phyloP scores from a whole-genome alignment of 1,284 basidiomycete species.

The Apiotrichum gracile region DNA sequence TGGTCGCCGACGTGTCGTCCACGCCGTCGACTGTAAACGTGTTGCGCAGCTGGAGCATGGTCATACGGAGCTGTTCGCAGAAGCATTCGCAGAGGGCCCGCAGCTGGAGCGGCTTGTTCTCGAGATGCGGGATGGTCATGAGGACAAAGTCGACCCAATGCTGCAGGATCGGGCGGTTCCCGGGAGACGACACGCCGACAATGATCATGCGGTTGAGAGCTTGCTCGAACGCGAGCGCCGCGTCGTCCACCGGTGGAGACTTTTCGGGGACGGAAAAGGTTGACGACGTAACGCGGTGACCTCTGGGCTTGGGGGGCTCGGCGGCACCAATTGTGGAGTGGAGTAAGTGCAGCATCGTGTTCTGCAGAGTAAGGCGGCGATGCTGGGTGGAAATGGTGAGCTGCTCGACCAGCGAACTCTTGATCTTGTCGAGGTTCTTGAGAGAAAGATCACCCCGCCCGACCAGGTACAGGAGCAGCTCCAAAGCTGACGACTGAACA shows the following conservation, averaged over 20 bases:
- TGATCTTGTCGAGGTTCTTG: conserved; percentile 58
- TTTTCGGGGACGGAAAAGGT: conserved; percentile 16
- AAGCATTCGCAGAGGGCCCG: conserved; percentile 74
- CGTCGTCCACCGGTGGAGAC: neutral
- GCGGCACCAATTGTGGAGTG: conserved; percentile 66
- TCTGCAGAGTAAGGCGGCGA: conserved; percentile 71
- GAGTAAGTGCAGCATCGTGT: conserved; percentile 84
- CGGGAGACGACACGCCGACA: conserved; percentile 65
- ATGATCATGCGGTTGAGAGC: conserved; percentile 68
- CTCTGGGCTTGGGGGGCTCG: conserved; percentile 35
- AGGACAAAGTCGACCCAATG: conserved; percentile 96
- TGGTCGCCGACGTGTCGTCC: conserved; percentile 30
- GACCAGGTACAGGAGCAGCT: conserved; percentile 74
- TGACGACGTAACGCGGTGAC: conserved; percentile 24
- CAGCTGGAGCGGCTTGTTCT: conserved; percentile 54
- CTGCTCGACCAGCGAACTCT: conserved; percentile 66
- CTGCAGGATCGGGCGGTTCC: conserved; percentile 74
- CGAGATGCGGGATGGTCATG: conserved; percentile 71
- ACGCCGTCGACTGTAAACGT: conserved; percentile 44
- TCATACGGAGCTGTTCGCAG: conserved; percentile 63
- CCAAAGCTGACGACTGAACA: conserved; percentile 69
- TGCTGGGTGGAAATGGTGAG: conserved; percentile 68
- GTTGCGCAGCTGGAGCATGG: conserved; percentile 46
- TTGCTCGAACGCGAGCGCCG: conserved; percentile 21
- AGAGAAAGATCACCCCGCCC: conserved; percentile 68